Base-by-base conservation (phyloP, 768 basidiomycete genomes). In the Mycena chlorophos region DNA sequence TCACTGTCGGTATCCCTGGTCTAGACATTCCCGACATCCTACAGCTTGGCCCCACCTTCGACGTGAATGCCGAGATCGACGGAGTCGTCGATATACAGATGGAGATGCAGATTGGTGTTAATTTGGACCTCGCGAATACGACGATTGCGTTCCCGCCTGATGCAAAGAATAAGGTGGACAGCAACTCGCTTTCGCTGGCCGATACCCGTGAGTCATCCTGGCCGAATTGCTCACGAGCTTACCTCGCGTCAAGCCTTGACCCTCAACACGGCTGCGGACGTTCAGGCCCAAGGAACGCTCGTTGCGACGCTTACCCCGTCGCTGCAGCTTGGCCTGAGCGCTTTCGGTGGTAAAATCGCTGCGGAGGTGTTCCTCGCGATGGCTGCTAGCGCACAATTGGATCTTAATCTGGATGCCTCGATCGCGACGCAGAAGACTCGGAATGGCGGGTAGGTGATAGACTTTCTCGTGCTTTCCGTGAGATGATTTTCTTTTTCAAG, bases 231-330 rank as follows among this genome's bases (percentile, higher is more conserved):
- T 28, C 23, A 34, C 14, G 16, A 3, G 31, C 31, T 14, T 1
- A 13, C 1, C 13, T 53, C 23, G 19, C 27, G 6, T 10, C 14
- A 25, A 58, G 64, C 58, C 26, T 38, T 71, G 27, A 58, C 53
- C 53, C 60, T 69, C 48, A 56, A 61, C 13, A 66, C 65, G 5
- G 51, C 58, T 47, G 66, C 70, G 22, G 56, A 61, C 54, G 62
- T 66, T 10, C 50, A 61, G 20, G 45, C 63, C 25, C 57, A 62
- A 38, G 65, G 64, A 19, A 56, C 48, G n/a, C 26, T 71, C 31
- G 52, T 58, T 8, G 70, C 64, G 6, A 65, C 72, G 48, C 58
- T 73, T 30, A 69, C 66, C 42, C 71, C 70, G 0, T 30, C 53
- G 5, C 46, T 62, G 4, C 58, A 55, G 39, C 45, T 73, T 45